Evolutionary conservation across 2,329 filamentous ascomycete genomes (phyloP).

Genomic region (Venturia nashicola): DNA sequence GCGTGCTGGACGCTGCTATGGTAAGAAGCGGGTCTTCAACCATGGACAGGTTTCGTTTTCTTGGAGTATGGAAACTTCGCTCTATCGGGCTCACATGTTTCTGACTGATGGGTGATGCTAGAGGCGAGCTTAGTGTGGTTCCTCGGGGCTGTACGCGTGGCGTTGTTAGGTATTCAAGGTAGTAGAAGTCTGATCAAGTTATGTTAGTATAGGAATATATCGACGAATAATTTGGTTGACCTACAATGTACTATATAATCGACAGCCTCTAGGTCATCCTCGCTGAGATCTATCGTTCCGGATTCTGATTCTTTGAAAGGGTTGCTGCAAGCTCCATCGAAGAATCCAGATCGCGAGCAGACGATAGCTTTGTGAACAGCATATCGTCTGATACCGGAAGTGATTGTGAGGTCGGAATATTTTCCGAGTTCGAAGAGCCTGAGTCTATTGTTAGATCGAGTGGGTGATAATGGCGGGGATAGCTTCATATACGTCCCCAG

Average conservation of each 20-base stretch:
- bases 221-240: conserved; percentile 8
- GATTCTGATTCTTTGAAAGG: conserved; percentile 25
- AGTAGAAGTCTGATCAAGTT: conserved; percentile 24
- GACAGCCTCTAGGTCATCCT: conserved; percentile 28
- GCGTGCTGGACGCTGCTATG: conserved; percentile 4
- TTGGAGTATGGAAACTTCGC: conserved; percentile 11
- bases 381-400: conserved; percentile 33
- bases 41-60: conserved; percentile 21
- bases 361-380: conserved; percentile 35
- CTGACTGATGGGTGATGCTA: conserved; percentile 13
- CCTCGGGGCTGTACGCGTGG: conserved; percentile 14
- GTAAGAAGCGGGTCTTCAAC: conserved; percentile 27
- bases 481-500: conserved; percentile 32
- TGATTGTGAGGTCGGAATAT: conserved; percentile 38
- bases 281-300: conserved; percentile 26
- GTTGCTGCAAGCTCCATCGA: conserved; percentile 28
- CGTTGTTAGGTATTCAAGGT: conserved; percentile 24
- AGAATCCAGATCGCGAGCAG: conserved; percentile 36
- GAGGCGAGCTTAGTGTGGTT: conserved; percentile 18
- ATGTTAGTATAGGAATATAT: not conserved
- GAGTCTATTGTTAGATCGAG: conserved; percentile 13
- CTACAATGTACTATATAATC: conserved; percentile 30
- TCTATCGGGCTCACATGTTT: conserved; percentile 8
- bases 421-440: conserved; percentile 26
- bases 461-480: conserved; percentile 14